Percentiles rank a stretch among this genome's conserved stretches.
Conservation (phyloP, 1,139 yeast species). For the Lodderomyces orthopsilosis region DNA sequence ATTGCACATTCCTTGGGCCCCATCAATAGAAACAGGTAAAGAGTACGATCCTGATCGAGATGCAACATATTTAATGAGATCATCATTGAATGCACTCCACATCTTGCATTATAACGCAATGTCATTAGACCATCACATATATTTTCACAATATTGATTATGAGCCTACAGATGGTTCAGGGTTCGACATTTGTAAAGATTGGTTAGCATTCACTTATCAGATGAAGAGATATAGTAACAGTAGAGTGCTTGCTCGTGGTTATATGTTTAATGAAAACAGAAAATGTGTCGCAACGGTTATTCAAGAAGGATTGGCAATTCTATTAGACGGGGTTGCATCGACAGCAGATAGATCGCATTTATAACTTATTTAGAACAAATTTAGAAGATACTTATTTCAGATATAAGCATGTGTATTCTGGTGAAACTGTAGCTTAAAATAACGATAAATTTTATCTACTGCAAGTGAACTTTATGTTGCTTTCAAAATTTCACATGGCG, state of each 20-base stretch:
- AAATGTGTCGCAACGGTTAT: conserved; percentile 39
- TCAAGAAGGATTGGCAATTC: conserved; percentile 44
- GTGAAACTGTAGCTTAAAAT: too few relatives aligned
- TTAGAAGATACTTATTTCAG: background rate
- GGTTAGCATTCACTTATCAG: conserved; percentile 42
- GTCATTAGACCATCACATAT: conserved; percentile 48
- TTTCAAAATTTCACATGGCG: background rate
- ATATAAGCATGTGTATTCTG: too few relatives aligned
- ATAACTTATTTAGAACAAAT: conserved; percentile 2
- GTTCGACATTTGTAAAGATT: conserved; percentile 37
- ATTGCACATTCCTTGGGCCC: conserved; percentile 46
- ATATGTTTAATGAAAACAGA: conserved; percentile 32
- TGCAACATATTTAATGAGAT: conserved; percentile 31
- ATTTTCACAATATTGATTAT: conserved; percentile 35
- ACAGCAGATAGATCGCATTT: conserved; percentile 17
- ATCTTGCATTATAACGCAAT: conserved; percentile 47
- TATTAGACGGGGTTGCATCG: conserved; percentile 29
- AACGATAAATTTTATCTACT: too few relatives aligned
- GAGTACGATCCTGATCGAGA: conserved; percentile 34
- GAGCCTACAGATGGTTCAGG: conserved; percentile 19
- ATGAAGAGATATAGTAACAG: conserved; percentile 34
- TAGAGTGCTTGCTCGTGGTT: conserved; percentile 40
- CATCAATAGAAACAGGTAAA: conserved; percentile 32
- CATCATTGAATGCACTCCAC: conserved; percentile 39
- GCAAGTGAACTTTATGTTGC: too few relatives aligned